phyloP scores from a whole-genome alignment of 345 rosid species.

The Stellera chamaejasme region DNA sequence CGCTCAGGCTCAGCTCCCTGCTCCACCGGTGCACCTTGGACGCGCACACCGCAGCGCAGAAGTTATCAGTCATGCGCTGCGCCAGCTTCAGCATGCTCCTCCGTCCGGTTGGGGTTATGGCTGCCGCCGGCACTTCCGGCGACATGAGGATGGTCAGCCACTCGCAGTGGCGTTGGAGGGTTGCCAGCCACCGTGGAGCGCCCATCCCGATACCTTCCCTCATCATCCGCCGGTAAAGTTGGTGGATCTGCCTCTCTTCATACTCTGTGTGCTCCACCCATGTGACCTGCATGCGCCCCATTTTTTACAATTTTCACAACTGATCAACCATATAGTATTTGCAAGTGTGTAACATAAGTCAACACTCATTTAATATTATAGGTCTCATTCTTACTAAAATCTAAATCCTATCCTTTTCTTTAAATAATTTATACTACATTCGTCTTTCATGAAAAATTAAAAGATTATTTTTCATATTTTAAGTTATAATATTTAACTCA shows the following conservation, averaged over 20 bases:
- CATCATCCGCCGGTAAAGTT: conserved; percentile 55
- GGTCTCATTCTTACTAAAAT: no score
- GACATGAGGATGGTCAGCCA: conserved; percentile 94
- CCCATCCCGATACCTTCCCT: conserved; percentile 84
- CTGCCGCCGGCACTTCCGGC: conserved; percentile 46
- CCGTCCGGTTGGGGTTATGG: conserved; percentile 58
- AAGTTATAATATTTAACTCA: no score
- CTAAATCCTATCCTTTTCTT: no score
- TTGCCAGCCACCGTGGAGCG: conserved; percentile 86
- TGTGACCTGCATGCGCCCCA: conserved; percentile 50
- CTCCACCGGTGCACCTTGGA: conserved; percentile 87
- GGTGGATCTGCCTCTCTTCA: conserved; percentile 65
- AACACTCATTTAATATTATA: no score
- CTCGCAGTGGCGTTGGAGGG: conserved; percentile 90
- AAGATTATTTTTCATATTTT: no score
- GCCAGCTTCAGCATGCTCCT: conserved; percentile 95
- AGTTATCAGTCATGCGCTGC: conserved; percentile 85
- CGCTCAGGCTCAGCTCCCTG: conserved; percentile 34
- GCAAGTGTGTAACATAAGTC: no score
- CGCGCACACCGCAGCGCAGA: conserved; percentile 92
- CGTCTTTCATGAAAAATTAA: no score
- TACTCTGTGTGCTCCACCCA: conserved; percentile 98
- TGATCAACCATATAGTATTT: no score
- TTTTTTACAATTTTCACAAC: neutral
- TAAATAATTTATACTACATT: no score